Base-by-base conservation (phyloP, 2,329 filamentous ascomycete species). In the Cryphonectria naterciae region DNA sequence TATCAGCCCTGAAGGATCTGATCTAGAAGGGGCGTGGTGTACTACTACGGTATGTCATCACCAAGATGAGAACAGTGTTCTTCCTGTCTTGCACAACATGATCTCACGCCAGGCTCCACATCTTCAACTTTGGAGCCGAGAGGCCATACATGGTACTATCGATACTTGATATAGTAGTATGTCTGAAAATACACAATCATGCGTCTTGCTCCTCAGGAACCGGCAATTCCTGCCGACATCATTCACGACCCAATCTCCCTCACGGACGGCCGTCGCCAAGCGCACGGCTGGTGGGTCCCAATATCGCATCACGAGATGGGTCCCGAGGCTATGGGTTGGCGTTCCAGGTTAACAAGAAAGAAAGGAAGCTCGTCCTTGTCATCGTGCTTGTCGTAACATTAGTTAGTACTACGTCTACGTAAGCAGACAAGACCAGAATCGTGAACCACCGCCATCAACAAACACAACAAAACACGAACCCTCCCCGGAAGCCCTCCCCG, bases 231-330 rank as follows among this genome's bases (percentile, higher is more conserved):
- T 37, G 43, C 22, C 28, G 25, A 46, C 10, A 25, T 37, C 35
- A 62, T 35, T 43, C 60, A 56, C 43, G 60, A 65, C 46, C 56
- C 56, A 60, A 60, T 35, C 25, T 17, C 56, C 22, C 22, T 8
- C 35, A 13, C 19, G 8, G 58, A 3, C 25, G 25, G 58, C 35
- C n/a, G 22, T 22, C 32, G 58, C 35, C 35, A 37, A 17, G 58
- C 19, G 17, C 32, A 39, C 58, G 58, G 58, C 35, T 39, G n/a
- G 58, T 61, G 58, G 58, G 58, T 61, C 58, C 58, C 35, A 60
- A 61, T 61, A 61, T 39, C 35, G 58, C 58, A 61, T 37, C 58
- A 61, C 58, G 58, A 61, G 35, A 61, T 61, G 58, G 35, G 58
- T 61, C 58, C 35, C 58, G 35, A 39, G 4, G 35, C 32, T 11